Conservation (phyloP, 1,139 yeast genomes). For the Diutina pseudorugosa region DNA sequence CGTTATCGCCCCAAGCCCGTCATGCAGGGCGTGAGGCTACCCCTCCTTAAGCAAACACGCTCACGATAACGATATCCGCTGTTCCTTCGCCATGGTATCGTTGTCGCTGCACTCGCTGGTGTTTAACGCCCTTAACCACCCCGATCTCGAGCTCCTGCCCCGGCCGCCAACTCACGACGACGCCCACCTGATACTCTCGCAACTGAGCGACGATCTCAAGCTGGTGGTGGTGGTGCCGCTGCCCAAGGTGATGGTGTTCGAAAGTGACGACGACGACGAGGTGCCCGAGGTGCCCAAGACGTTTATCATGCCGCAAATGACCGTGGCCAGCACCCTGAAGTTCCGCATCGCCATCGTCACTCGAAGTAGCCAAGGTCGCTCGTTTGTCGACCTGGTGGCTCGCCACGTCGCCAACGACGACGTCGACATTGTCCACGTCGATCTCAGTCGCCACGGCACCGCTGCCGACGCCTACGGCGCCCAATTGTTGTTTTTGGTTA, state of each 20-base stretch:
- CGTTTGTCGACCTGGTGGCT: conserved; percentile 8
- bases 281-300: conserved; percentile 12
- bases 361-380: conserved; percentile 13
- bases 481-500: conserved; percentile 24
- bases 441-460: background rate
- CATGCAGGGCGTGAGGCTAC: conserved; percentile 1
- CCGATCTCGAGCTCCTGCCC: conserved; percentile 24
- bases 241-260: conserved; percentile 24
- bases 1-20: background rate
- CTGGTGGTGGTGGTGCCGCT: conserved; percentile 9
- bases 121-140: conserved; percentile 27
- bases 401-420: background rate
- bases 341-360: conserved; percentile 7
- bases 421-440: background rate
- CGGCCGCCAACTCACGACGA: conserved; percentile 7
- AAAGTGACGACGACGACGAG: conserved; percentile 29
- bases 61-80: too few relatives aligned
- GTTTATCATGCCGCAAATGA: conserved; percentile 29
- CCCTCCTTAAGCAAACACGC: background rate
- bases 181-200: conserved; percentile 4
- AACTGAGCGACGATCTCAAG: conserved; percentile 6
- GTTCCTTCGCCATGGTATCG: conserved; percentile 1
- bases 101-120: conserved; percentile 9
- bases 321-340: conserved; percentile 10
- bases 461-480: conserved; percentile 6